These are phyloP conservation scores for Diversispora eburnea DNA, from an alignment of 192 early-diverging fungal species.

Conservation along the genomic window DNA sequence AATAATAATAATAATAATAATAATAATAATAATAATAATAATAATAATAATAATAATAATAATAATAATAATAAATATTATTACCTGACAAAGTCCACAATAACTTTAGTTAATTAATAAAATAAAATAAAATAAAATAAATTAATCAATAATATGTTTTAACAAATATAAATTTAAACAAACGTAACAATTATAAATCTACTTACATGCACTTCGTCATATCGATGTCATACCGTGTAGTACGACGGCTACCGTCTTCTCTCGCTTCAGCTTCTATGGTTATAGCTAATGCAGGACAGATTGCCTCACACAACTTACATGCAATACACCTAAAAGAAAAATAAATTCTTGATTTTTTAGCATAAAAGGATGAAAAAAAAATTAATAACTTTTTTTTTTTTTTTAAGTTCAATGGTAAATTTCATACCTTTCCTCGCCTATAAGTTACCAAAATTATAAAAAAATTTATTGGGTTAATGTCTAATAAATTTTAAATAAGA, in stretches of 20 bases:
- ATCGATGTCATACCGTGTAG: conserved; percentile 98
- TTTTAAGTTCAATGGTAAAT: too few species aligned
- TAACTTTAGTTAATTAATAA: conserved; percentile 58
- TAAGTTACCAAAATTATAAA: not conserved
- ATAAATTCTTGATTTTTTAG: not conserved
- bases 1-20: too few species aligned
- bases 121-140: not conserved
- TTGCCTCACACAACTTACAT: conserved; percentile 96
- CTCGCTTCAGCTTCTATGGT: conserved; percentile 97
- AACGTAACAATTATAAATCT: not conserved
- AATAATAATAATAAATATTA: conserved; percentile 13
- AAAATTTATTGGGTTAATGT: not conserved
- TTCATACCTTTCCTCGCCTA: conserved; percentile 73
- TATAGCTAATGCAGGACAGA: conserved; percentile 97
- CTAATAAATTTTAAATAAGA: not conserved
- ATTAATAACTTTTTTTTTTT: not conserved
- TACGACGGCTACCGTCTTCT: conserved; percentile 90
- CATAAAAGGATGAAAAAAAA: not conserved
- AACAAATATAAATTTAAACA: not conserved
- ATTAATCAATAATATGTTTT: not conserved
- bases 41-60: not conserved
- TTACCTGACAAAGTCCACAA: conserved; percentile 92
- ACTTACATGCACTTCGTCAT: conserved; percentile 90
- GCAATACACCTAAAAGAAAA: conserved; percentile 78
- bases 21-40: too few species aligned